phyloP scores from a whole-genome alignment of 306 rosid genomes.

The Albizia julibrissin region DNA sequence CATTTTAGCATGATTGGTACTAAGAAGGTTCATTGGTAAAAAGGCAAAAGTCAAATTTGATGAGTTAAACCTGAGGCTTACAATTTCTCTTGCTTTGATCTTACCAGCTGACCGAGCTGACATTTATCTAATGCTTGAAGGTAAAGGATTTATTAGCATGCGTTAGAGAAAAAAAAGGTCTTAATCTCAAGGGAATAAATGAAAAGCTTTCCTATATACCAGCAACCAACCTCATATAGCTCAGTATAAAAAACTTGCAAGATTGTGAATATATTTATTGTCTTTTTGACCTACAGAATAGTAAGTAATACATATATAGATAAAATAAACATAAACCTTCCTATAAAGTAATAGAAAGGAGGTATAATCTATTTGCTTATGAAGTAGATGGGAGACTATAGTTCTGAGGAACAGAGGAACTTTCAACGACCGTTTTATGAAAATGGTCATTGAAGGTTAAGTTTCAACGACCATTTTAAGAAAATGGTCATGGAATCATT shows the following conservation, averaged over 20 bases:
- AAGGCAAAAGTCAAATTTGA: conserved; percentile 7
- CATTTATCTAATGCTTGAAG: conserved; percentile 86
- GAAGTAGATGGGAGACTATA: too few relatives aligned
- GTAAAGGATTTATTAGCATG: not conserved
- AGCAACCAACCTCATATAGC: not conserved
- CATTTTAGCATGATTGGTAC: conserved; percentile 34
- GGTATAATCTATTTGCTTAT: not conserved
- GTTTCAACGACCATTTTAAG: too few relatives aligned
- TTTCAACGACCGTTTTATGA: too few relatives aligned
- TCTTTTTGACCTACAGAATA: too few relatives aligned
- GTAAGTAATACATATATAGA: not conserved
- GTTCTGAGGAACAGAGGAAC: too few relatives aligned
- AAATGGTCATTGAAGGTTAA: too few relatives aligned
- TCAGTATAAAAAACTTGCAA: not conserved
- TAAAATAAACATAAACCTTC: not conserved
- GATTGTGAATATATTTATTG: not conserved
- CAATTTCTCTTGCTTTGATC: conserved; percentile 71
- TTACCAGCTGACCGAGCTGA: conserved; percentile 74
- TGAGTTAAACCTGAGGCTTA: conserved; percentile 58
- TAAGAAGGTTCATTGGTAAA: not conserved
- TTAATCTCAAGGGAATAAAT: not conserved
- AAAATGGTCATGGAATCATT: too few relatives aligned
- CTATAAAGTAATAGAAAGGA: not conserved
- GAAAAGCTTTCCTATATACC: not conserved
- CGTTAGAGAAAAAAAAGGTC: not conserved